These are phyloP conservation scores for Laetiporus sulphureus DNA, from an alignment of 1,284 basidiomycete species.

Conservation along the genomic window DNA sequence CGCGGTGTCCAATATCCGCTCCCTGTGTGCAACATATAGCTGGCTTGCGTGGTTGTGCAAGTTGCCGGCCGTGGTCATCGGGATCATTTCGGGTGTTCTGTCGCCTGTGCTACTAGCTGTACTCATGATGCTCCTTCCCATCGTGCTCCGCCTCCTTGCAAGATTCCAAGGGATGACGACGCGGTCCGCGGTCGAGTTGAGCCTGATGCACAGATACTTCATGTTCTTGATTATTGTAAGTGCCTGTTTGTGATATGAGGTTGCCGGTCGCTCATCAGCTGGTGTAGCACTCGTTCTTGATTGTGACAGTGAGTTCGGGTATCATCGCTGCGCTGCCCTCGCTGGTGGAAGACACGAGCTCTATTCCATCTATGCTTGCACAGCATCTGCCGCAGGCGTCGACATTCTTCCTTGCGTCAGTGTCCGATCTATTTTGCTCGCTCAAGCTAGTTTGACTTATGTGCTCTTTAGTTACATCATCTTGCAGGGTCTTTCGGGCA, in stretches of 20 bases:
- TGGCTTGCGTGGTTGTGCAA: constrained; percentile 85
- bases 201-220: constrained; percentile 89
- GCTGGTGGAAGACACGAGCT: constrained; percentile 56
- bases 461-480: constrained; percentile 44
- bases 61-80: constrained; percentile 57
- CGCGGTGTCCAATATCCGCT: constrained; percentile 75
- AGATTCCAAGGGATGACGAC: constrained; percentile 81
- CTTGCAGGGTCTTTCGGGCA: constrained; percentile 68
- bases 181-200: constrained; percentile 78
- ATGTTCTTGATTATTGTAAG: constrained; percentile 85
- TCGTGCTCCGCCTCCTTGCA: constrained; percentile 74
- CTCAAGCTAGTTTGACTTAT: not conserved
- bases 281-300: constrained; percentile 78
- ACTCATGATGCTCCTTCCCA: constrained; percentile 88
- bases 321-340: constrained; percentile 63
- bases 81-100: constrained; percentile 89
- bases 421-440: constrained; percentile 18
- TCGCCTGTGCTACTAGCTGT: constrained; percentile 83
- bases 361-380: constrained; percentile 64
- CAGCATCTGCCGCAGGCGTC: constrained; percentile 76
- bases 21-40: constrained; percentile 53
- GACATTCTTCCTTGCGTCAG: constrained; percentile 91
- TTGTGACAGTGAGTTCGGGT: constrained; percentile 80
- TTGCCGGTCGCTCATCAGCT: not conserved
- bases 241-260: constrained; percentile 17